These are phyloP conservation scores for Brassica carinata DNA, from an alignment of 345 rosid genomes.

Conservation along the genomic window DNA sequence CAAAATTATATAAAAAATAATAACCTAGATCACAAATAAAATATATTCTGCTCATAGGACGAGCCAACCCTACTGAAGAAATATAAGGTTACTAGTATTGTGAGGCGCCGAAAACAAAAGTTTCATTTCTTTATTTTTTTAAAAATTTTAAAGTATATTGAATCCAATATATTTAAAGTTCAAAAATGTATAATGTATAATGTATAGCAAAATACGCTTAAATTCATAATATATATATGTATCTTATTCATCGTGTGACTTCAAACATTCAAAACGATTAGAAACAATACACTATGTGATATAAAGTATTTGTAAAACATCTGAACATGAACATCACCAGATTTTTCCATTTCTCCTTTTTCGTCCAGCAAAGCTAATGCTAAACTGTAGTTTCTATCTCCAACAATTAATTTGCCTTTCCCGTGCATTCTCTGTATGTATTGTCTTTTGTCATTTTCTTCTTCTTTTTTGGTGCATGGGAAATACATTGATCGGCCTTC, in stretches of 20 bases:
- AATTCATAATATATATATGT: neutral
- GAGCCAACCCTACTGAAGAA: constrained; percentile 19
- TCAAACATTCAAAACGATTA: neutral
- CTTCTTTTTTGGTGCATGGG: neutral
- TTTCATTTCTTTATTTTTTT: neutral
- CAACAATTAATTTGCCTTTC: neutral
- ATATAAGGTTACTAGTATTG: neutral
- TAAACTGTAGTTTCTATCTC: neutral
- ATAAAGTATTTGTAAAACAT: neutral
- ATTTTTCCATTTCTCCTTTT: neutral
- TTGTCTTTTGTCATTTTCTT: neutral
- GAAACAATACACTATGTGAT: neutral
- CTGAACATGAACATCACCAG: neutral
- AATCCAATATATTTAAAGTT: neutral
- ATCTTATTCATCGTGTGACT: neutral
- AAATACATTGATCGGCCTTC: neutral
- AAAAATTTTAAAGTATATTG: neutral
- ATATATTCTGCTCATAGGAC: no score
- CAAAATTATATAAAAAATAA: no score
- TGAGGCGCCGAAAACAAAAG: neutral
- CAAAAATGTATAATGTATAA: neutral
- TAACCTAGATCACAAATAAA: no score
- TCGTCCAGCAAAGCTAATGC: neutral
- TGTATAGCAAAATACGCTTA: neutral
- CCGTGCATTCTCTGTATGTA: no score